Percentiles rank a stretch among this genome's conserved stretches.
Evolutionary conservation across 2,329 filamentous ascomycete genomes (phyloP).

Genomic region (Fusarium buxicola): DNA sequence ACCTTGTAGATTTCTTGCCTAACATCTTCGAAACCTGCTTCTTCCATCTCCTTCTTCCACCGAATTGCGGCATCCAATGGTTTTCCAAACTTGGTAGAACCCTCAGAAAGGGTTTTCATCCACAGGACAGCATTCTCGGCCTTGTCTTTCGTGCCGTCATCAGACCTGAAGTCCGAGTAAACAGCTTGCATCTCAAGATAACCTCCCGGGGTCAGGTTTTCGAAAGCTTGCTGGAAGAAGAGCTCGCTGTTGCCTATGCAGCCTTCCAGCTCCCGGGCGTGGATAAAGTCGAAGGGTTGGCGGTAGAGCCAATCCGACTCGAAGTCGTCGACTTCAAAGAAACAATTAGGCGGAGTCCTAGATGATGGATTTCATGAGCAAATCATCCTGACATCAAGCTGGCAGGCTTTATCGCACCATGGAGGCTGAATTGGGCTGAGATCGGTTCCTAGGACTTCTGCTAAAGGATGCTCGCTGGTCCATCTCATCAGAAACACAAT

Average conservation of each 20-base stretch:
- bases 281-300: conserved; percentile 18
- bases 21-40: conserved; percentile 17
- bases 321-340: conserved; percentile 27
- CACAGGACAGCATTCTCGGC: conserved; percentile 2
- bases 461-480: conserved; percentile 4
- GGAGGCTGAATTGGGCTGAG: conserved; percentile 26
- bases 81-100: conserved; percentile 8
- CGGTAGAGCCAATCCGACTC: conserved; percentile 24
- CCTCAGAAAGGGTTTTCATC: conserved; percentile 16
- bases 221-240: conserved; percentile 1
- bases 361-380: background rate
- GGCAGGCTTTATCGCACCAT: background rate
- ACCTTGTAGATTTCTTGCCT: conserved; percentile 22
- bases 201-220: background rate
- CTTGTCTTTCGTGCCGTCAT: background rate
- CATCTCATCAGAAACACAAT: background rate
- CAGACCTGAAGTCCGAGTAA: conserved; percentile 7
- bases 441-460: conserved; percentile 22
- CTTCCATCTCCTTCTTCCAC: conserved; percentile 22
- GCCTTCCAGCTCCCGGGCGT: conserved; percentile 15
- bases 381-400: background rate
- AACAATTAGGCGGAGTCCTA: conserved; percentile 20
- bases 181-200: conserved; percentile 27
- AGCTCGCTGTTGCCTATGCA: conserved; percentile 4
- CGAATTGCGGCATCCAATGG: conserved; percentile 5